Base-by-base conservation (phyloP, 352 stramenopile genomes). In the Aphanomyces astaci region DNA sequence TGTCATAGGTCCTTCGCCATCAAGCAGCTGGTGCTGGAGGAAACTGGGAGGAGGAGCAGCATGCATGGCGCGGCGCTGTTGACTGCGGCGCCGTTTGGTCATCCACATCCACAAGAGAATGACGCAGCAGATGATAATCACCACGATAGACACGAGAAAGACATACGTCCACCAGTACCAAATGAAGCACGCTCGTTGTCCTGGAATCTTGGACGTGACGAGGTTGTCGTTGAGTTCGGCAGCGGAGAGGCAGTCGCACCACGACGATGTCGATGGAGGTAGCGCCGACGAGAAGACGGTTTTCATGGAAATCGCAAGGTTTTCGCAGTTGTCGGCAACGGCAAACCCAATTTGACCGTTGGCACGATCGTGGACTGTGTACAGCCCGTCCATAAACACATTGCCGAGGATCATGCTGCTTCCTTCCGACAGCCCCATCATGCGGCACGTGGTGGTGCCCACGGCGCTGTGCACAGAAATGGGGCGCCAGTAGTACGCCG, bases 91-190 rank as follows among this genome's bases (percentile, higher is more conserved):
- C 4, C 74, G 78, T 25, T 87, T 84, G 66, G 71, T 82, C 19
- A 68, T 43, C 49, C 64, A 79, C 31, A 87, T 75, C 57, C 80
- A 92, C 3, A 71, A 64, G 46, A 90, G 72, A 24, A 80, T 77
- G 30, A 72, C 66, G 24, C 72, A 49, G 28, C 78, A 87, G 15
- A 90, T 25, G 19, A 84, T 0, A 60, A 92, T 87, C 32, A 92
- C 51, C 17, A 80, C 72, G 33, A 78, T 62, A 15, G 76, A 75
- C 10, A 78, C 83, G 28, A 94, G 66, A 4, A 94, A 78, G 28
- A 94, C 73, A 66, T 94, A 92, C 81, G 90, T 92, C 86, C 86
- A 94, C 86, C 86, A 94, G 54, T 86, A 74, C 86, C 86, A 94
- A 71, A 90, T 91, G 80, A 84, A 92, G 76, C 86, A 94, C 17